phyloP scores from a whole-genome alignment of 1,139 yeast species.

The Groenewaldozyma auringiensis region DNA sequence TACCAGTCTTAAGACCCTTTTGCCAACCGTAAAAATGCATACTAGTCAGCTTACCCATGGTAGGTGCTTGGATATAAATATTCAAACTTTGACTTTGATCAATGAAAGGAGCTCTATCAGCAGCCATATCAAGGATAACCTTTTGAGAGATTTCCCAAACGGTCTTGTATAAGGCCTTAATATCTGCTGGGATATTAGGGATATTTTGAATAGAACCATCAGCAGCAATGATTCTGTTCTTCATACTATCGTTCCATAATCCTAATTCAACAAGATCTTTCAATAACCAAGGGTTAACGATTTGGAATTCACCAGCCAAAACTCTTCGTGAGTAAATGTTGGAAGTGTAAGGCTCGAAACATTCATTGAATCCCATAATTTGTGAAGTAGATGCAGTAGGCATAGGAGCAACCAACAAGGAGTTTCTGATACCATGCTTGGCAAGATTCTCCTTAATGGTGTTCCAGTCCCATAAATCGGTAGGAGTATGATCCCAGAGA shows the following conservation, averaged over 20 bases:
- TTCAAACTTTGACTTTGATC: conserved; percentile 94
- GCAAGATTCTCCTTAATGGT: conserved; percentile 51
- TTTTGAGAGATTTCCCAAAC: conserved; percentile 96
- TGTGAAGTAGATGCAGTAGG: conserved; percentile 94
- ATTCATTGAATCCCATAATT: conserved; percentile 80
- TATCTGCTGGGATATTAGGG: conserved; percentile 64
- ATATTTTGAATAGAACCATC: conserved; percentile 84
- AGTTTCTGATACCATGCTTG: conserved; percentile 67
- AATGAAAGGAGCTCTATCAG: conserved; percentile 86
- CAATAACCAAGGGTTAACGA: conserved; percentile 75
- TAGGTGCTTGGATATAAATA: conserved; percentile 75
- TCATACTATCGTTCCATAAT: conserved; percentile 74
- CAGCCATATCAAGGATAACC: conserved; percentile 86
- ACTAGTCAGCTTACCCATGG: conserved; percentile 89
- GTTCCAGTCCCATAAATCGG: conserved; percentile 72
- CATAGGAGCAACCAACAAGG: conserved; percentile 84
- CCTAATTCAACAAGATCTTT: conserved; percentile 79
- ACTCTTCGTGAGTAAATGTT: conserved; percentile 84
- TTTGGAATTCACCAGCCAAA: conserved; percentile 81
- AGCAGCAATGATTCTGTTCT: conserved; percentile 66
- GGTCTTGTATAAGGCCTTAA: conserved; percentile 78
- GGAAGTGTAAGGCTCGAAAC: conserved; percentile 87
- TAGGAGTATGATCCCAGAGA: conserved; percentile 70
- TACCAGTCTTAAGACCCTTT: conserved; percentile 94
- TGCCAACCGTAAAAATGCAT: conserved; percentile 99